Base-by-base conservation (phyloP, 208 protist genomes). In the Crithidia fasciculata region DNA sequence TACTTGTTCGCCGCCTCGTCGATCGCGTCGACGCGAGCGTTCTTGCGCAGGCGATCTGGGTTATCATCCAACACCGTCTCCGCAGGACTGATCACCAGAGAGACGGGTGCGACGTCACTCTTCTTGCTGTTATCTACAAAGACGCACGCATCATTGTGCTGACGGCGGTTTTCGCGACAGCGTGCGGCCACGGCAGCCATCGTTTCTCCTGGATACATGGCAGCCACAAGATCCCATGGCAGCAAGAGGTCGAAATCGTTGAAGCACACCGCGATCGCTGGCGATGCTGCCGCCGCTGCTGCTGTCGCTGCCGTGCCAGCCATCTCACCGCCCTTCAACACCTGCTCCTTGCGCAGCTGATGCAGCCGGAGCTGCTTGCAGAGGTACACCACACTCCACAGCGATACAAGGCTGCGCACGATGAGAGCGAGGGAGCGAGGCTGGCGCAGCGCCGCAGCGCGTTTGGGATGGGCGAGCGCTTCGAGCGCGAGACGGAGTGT, bases 21-120 rank as follows among this genome's bases (percentile, higher is more conserved):
- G 63, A 94, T 94, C 5, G 74, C 80, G 54, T 91, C 89, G 36
- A 94, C 72, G 28, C 89, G 89, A 5, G 60, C 69, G 72, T 94
- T 94, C 69, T 94, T 94, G 58, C 82, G 69, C 7, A 59, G 58
- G 5, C 89, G 86, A 37, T 82, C 60, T 2, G 81, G 79, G 55
- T 91, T 90, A 60, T 86, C 68, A 7, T 70, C 69, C 19, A 72
- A 7, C 1, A 63, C 55, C 0, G 81, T 83, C 12, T 83, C 61
- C 36, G 84, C 81, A 49, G 89, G 86, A 52, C 83, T 89, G 41
- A 91, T 79, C n/a, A 94, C 66, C 45, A 94, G 62, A 41, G 83
- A 63, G 49, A 88, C 18, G 50, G 80, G 18, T 5, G 61, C 5
- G 15, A 19, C 28, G 28, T 28, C 28, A 28, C 28, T 28, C 28